These are phyloP conservation scores for Xylariaceae sp. DNA, from an alignment of 2,329 filamentous ascomycete genomes.

Conservation along the genomic window DNA sequence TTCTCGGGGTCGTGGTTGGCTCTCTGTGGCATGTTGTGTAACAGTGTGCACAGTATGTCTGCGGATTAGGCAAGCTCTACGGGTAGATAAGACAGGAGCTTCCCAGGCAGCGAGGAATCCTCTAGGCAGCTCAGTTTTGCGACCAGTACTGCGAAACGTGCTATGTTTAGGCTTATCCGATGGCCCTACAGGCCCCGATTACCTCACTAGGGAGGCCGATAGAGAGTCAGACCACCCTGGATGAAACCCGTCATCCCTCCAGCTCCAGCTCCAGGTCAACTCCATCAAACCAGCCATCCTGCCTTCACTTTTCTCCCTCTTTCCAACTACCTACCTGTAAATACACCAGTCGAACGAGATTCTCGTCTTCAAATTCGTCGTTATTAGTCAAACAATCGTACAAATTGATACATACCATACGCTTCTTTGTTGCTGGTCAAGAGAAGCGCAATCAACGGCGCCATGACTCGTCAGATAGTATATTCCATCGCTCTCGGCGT, in stretches of 20 bases:
- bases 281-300: neutral
- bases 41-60: neutral
- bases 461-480: conserved; percentile 41
- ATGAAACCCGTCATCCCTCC: too few relatives aligned
- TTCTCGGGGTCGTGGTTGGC: too few relatives aligned
- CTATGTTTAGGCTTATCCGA: neutral
- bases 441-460: conserved; percentile 6
- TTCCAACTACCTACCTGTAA: neutral
- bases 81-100: too few relatives aligned
- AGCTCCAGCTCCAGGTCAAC: too few relatives aligned
- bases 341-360: neutral
- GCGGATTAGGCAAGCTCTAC: neutral
- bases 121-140: neutral
- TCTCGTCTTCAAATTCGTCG: neutral
- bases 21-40: too few relatives aligned
- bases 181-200: neutral
- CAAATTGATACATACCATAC: neutral
- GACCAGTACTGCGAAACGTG: neutral
- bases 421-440: conserved; percentile 9
- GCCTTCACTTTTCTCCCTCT: neutral
- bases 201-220: neutral
- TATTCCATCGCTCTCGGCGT: conserved; percentile 38
- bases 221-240: too few relatives aligned
- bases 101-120: too few relatives aligned
- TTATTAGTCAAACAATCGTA: neutral